Evolutionary conservation across 208 protist species (phyloP), one percentile per base, ranked within the genome.

Genomic region (Trypanosoma melophagium): DNA sequence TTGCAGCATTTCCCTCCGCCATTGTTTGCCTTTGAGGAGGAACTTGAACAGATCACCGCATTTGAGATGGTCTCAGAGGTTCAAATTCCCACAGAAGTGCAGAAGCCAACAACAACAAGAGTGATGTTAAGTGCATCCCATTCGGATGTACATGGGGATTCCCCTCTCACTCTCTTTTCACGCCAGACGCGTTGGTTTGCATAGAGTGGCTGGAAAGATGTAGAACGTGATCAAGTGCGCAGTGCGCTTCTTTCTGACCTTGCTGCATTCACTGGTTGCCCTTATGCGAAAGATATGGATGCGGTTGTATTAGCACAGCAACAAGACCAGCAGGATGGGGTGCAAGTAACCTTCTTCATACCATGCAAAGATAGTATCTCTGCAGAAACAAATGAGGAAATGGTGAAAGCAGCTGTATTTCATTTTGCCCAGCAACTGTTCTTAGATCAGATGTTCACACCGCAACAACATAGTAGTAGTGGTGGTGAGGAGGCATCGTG

Each of bases 291-390:
- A n/a, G 17, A 22, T 21, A 16, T 65, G 10, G 41, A 41, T 19
- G 60, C 47, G 40, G 45, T 25, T 54, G n/a, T 35, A 35, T 1
- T 35, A 5, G 28, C 1, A 5, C 28, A 35, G 28, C 28, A 35
- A 19, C 59, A 45, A 22, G 16, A 22, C 10, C n/a, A 61, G n/a
- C 21, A 35, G 7, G 25, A 54, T 21, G 42, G 24, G 22, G 45
- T 65, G 45, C 60, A 28, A 21, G 60, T 41, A 44, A 38, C 13
- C 14, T 55, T 65, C 7, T 65, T 65, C 35, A 42, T 65, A 28
- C 22, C 60, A 14, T 65, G 25, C 22, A 22, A 19, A 4, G 45
- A 52, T 25, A 42, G 14, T n/a, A 28, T 5, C n/a, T 13, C n/a
- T 22, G 56, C 56, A 25, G 13, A 49, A 35, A 35, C 35, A 25